Conservation (phyloP, 2,329 filamentous ascomycete species). For the Botrytis byssoidea region DNA sequence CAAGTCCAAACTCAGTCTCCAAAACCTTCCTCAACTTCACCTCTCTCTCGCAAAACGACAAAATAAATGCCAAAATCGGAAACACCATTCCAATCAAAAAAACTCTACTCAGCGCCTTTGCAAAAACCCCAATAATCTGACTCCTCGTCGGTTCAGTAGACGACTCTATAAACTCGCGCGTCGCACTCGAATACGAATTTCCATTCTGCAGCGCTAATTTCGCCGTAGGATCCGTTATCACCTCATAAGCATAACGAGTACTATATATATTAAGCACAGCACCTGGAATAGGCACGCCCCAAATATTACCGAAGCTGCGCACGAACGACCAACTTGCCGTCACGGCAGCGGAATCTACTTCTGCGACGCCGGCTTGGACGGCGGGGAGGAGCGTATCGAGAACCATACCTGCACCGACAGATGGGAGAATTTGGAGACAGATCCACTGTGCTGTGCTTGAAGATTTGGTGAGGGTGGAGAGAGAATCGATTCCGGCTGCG, state of each 20-base stretch:
- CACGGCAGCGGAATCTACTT: constrained; percentile 18
- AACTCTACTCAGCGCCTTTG: neutral
- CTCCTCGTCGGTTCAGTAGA: neutral
- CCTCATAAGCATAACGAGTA: neutral
- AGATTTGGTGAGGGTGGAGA: constrained; percentile 40
- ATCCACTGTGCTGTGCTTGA: constrained; percentile 44
- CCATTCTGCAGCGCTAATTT: neutral
- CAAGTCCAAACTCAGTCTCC: constrained; percentile 17
- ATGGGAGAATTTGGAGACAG: constrained; percentile 44
- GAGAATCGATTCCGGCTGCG: constrained; percentile 5
- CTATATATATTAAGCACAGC: neutral
- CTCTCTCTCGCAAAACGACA: constrained; percentile 8
- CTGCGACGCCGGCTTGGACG: constrained; percentile 39
- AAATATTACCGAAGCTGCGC: constrained; percentile 23
- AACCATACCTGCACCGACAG: constrained; percentile 45
- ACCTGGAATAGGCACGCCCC: constrained; percentile 12
- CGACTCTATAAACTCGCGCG: neutral
- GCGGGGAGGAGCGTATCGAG: constrained; percentile 46
- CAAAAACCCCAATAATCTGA: neutral
- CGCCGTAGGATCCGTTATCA: neutral
- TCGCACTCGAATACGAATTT: neutral
- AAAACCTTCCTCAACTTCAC: constrained; percentile 8
- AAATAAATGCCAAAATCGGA: neutral
- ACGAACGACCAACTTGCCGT: constrained; percentile 21
- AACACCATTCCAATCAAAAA: constrained; percentile 4